Base-by-base conservation (phyloP, 1,139 yeast genomes). In the Taiozyma sp. region DNA sequence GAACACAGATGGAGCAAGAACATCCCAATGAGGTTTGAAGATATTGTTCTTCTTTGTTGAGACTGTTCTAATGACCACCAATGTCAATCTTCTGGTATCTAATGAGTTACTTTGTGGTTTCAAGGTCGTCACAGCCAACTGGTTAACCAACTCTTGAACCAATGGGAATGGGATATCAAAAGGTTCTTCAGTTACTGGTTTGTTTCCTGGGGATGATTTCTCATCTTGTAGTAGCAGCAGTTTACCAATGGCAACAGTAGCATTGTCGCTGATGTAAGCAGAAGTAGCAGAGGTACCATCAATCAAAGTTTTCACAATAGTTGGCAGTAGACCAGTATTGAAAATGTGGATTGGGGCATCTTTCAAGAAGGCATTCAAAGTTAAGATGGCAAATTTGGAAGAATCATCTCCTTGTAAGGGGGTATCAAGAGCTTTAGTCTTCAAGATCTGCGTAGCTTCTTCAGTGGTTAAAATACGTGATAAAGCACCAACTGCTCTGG, bases 211-310 rank as follows among this genome's bases (percentile, higher is more conserved):
- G 12, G 82, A 72, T 44, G 71, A 70, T 13, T 49, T 66, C 54
- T 73, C 78, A 12, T 70, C 74, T 34, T 74, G 65, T 44, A 81
- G 70, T 49, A 91, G 72, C 53, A 90, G 70, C n/a, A 87, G 59
- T 69, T 92, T 92, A 55, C 97, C 97, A 50, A 87, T 76, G 3
- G 96, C 98, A 51, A 86, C 69, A 4, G 87, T 76, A n/a, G 92
- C 85, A 62, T 87, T 87, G 60, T 89, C 97, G 58, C 87, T 78
- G 52, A 90, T 74, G 59, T 81, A 81, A n/a, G 80, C 73, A 46
- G 73, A 68, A 2, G 71, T 51, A 1, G 84, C 74, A 27, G 75
- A 70, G 32, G 81, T 69, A 46, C 83, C 77, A 19, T 63, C 65
- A 29, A 76, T 61, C 45, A 87, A 68, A 59, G 78, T 83, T 2